Percentiles rank a stretch among this genome's conserved stretches.
Evolutionary conservation across 2,329 filamentous ascomycete genomes (phyloP).

Genomic region (Salinomyces thailandicus): DNA sequence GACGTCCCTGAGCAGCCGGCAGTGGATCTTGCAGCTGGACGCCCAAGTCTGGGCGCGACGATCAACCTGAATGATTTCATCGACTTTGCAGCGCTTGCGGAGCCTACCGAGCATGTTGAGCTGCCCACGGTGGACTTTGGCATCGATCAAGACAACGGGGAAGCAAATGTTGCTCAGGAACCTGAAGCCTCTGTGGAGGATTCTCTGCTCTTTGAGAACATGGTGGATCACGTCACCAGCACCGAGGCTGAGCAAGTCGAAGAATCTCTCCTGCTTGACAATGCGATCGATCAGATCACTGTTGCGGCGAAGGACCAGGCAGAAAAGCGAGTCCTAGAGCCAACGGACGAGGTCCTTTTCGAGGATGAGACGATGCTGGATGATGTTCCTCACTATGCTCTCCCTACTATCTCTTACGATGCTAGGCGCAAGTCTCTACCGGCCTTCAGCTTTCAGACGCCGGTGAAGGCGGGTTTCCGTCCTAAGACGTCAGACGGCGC

Average conservation of each 20-base stretch:
- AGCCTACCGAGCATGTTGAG: constrained; percentile 9
- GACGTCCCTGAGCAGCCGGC: not conserved
- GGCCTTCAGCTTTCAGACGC: constrained; percentile 12
- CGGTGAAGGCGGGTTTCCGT: constrained; percentile 8
- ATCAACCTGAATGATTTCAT: constrained; percentile 23
- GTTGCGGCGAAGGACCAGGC: not conserved
- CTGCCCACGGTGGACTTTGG: constrained; percentile 1
- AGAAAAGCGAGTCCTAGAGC: not conserved
- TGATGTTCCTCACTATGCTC: constrained; percentile 22
- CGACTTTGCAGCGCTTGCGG: constrained; percentile 17
- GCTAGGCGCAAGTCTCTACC: constrained; percentile 26
- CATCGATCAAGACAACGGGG: not conserved
- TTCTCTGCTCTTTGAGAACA: not conserved
- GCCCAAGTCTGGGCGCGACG: constrained; percentile 2
- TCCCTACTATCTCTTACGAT: constrained; percentile 22
- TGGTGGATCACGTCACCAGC: not conserved
- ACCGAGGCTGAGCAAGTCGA: not conserved
- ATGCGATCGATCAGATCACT: not conserved
- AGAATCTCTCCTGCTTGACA: not conserved
- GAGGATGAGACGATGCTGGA: not conserved
- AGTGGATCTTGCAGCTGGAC: not conserved
- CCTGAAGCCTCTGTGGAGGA: not conserved
- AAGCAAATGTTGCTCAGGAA: not conserved
- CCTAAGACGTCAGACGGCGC: constrained; percentile 23
- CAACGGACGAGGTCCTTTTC: not conserved